Base-by-base conservation (phyloP, 495 filamentous ascomycete species). In the Hypoxylon subgilvum region DNA sequence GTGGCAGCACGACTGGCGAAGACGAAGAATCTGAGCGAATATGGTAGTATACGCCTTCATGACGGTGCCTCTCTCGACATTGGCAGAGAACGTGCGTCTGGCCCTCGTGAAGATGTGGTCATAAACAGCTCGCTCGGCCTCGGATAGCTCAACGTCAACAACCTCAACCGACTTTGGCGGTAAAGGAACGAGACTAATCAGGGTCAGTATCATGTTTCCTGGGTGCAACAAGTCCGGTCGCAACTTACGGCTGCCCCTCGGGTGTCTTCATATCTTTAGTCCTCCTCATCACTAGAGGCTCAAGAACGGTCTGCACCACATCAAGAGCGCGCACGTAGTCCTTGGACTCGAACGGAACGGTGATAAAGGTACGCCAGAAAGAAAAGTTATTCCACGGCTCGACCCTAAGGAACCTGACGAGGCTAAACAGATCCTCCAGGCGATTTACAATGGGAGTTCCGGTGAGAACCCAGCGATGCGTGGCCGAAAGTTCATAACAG, bases 241-340 rank as follows among this genome's bases (percentile, higher is more conserved):
- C 16, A 12, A 57, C 70, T 65, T 41, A 68, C 18, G 90, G 89
- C 59, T 89, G 78, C 6, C 95, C 94, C 35, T 92, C 86, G 0
- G 94, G 94, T 0, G 91, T 97, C 71, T 92, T 96, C 94, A 97
- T 98, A 51, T 93, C 91, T 70, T 97, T 98, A 0, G 94, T 98
- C 56, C 94, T 81, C 21, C 94, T 83, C 61, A 97, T 85, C n/a
- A 98, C 94, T 6, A 98, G 78, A 6, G 94, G 94, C 64, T 98
- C 95, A 16, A 98, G 75, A 0, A 98, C 94, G 0, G 92, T 97
- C 65, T 98, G 94, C 1, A 98, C 95, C 3, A 98, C 95, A 67
- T 97, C 94, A 6, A 98, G 81, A 2, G 95, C 94, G 4, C 92
- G 86, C 40, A 96, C 83, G 58, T 91, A 96, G 61, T 98, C 88